Percentiles rank a stretch among this genome's conserved stretches.
Evolutionary conservation across 352 stramenopile species (phyloP).

Genomic region (Phytophthora constricta): DNA sequence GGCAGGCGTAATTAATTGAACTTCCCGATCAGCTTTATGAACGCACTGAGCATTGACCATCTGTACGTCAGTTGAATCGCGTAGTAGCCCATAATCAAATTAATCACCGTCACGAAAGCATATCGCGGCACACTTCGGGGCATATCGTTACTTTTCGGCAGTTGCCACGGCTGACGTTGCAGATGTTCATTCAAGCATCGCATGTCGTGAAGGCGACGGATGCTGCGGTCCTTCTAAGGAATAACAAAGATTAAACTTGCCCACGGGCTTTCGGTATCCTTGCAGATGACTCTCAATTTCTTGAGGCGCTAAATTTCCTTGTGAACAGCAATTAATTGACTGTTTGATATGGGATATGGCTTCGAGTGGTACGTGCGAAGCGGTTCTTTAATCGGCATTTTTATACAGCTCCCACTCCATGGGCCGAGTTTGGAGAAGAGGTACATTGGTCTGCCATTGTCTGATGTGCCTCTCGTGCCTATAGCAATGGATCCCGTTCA

Average conservation of each 20-base stretch:
- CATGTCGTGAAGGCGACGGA: not conserved
- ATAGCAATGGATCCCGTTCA: no score
- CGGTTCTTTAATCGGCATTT: no score
- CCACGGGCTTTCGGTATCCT: not conserved
- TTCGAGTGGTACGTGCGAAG: not conserved
- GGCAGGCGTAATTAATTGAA: conserved; percentile 2
- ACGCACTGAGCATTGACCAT: not conserved
- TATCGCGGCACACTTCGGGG: not conserved
- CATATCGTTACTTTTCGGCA: not conserved
- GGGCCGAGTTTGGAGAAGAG: no score
- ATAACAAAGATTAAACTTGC: not conserved
- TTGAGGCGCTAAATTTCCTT: not conserved
- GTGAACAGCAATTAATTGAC: not conserved
- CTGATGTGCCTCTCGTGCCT: no score
- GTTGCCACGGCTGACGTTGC: not conserved
- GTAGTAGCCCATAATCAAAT: conserved; percentile 20
- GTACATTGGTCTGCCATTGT: no score
- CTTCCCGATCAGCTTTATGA: conserved; percentile 11
- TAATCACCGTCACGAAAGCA: not conserved
- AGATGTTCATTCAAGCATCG: not conserved
- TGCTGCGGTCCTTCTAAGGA: not conserved
- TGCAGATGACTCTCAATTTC: not conserved
- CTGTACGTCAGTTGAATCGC: conserved; percentile 6
- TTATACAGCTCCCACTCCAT: no score
- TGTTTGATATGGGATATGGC: not conserved